These are phyloP conservation scores for Microbotryomycetes sp. DNA, from an alignment of 1,284 basidiomycete genomes.

Conservation along the genomic window DNA sequence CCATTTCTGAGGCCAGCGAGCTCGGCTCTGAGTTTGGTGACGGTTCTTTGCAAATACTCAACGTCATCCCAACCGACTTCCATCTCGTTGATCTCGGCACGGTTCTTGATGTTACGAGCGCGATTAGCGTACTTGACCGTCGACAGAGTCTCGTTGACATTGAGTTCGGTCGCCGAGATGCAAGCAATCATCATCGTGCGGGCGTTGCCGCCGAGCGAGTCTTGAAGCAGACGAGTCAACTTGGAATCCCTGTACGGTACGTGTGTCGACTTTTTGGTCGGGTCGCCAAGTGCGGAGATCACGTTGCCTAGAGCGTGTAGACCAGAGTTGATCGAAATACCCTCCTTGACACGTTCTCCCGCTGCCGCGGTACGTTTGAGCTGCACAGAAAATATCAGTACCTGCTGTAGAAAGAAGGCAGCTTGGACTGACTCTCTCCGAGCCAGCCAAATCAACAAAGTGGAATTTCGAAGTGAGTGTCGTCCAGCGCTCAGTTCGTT, in stretches of 20 bases:
- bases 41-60: conserved; percentile 84
- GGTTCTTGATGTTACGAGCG: conserved; percentile 94
- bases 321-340: conserved; percentile 94
- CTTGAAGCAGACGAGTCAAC: conserved; percentile 84
- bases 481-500: conserved; percentile 69
- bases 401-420: background rate
- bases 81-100: conserved; percentile 81
- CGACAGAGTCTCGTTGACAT: conserved; percentile 88
- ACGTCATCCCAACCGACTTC: conserved; percentile 99
- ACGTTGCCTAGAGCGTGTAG: conserved; percentile 95
- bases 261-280: conserved; percentile 56
- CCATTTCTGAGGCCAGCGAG: conserved; percentile 48
- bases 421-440: conserved; percentile 79
- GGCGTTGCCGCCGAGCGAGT: conserved; percentile 96
- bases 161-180: conserved; percentile 91
- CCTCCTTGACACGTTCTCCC: conserved; percentile 93
- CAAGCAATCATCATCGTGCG: conserved; percentile 99
- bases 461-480: conserved; percentile 94
- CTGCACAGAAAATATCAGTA: conserved; percentile 41
- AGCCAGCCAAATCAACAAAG: conserved; percentile 95
- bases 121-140: conserved; percentile 98
- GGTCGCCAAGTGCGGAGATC: conserved; percentile 96
- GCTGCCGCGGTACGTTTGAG: conserved; percentile 86
- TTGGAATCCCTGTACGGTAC: conserved; percentile 97
- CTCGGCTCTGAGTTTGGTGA: conserved; percentile 77